These are phyloP conservation scores for Chaetomium olivaceum DNA, from an alignment of 2,329 filamentous ascomycete species.

Conservation along the genomic window DNA sequence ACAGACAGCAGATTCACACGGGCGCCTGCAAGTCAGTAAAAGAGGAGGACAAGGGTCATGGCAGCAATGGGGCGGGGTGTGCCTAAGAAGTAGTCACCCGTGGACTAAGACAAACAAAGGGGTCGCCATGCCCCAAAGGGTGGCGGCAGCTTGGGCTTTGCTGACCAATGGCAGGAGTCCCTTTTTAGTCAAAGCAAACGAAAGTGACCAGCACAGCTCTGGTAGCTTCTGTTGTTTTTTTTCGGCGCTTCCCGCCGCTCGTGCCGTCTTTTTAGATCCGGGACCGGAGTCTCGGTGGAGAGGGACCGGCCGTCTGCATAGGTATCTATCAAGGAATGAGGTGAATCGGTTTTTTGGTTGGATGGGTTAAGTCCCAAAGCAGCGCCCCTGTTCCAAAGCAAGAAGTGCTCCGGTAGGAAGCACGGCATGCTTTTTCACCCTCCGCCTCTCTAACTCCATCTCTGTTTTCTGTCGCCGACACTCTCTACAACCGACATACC, in stretches of 20 bases:
- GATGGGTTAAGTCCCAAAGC: too few species aligned
- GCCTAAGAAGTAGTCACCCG: too few species aligned
- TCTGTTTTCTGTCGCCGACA: background rate
- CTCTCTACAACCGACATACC: background rate
- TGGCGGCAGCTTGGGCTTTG: background rate
- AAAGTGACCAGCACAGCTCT: background rate
- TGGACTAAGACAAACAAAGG: background rate
- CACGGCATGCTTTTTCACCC: too few species aligned
- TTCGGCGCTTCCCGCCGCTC: background rate
- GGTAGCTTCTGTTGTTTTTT: background rate
- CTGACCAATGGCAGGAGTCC: background rate
- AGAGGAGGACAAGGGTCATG: too few species aligned
- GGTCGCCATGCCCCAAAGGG: background rate
- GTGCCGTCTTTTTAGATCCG: background rate
- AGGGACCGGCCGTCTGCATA: too few species aligned
- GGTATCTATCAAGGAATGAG: too few species aligned
- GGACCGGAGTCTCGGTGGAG: too few species aligned
- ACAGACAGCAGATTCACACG: background rate
- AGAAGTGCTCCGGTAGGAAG: too few species aligned
- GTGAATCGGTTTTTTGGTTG: too few species aligned
- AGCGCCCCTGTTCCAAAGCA: too few species aligned
- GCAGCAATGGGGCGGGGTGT: too few species aligned
- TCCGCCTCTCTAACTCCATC: too few species aligned
- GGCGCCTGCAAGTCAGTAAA: background rate
- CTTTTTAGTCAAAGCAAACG: background rate